A percentile compares a stretch with the other conserved stretches of the same genome.
phyloP scores from a whole-genome alignment of 306 rosid genomes.

The Ceratonia siliqua region DNA sequence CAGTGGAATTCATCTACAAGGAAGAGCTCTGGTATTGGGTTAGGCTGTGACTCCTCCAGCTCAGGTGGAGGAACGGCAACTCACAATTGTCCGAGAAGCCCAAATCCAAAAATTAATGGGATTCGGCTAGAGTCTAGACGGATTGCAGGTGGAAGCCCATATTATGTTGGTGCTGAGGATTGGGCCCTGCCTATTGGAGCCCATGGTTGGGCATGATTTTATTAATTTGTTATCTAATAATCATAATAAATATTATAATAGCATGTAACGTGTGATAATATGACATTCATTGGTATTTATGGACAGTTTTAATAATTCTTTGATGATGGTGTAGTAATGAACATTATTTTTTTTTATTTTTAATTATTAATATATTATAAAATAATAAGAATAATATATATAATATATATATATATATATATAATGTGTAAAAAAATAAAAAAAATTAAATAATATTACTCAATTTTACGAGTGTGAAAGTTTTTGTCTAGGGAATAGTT shows the following conservation, averaged over 20 bases:
- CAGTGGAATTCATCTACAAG: conserved; percentile 60
- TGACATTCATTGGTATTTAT: conserved; percentile 33
- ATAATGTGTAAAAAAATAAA: too few relatives aligned
- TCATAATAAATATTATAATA: conserved; percentile 13
- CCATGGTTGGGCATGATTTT: conserved; percentile 67
- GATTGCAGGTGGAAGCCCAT: conserved; percentile 42
- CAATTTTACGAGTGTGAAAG: too few relatives aligned
- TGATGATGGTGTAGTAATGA: conserved; percentile 23
- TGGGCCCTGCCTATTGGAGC: conserved; percentile 66
- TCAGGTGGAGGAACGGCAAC: conserved; percentile 50
- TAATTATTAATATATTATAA: too few relatives aligned
- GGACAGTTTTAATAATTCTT: conserved; percentile 19
- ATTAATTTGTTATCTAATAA: background rate
- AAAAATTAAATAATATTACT: too few relatives aligned
- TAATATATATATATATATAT: too few relatives aligned
- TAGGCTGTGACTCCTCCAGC: conserved; percentile 68
- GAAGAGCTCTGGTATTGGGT: conserved; percentile 34
- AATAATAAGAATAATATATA: too few relatives aligned
- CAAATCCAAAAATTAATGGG: conserved; percentile 59
- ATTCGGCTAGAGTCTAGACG: conserved; percentile 40
- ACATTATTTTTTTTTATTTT: too few relatives aligned
- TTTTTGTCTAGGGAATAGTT: background rate
- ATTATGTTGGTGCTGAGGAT: conserved; percentile 49
- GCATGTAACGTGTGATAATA: conserved; percentile 35
- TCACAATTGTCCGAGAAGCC: conserved; percentile 50